Conservation (phyloP, 2,329 filamentous ascomycete species). For the Fusarium mangiferae region DNA sequence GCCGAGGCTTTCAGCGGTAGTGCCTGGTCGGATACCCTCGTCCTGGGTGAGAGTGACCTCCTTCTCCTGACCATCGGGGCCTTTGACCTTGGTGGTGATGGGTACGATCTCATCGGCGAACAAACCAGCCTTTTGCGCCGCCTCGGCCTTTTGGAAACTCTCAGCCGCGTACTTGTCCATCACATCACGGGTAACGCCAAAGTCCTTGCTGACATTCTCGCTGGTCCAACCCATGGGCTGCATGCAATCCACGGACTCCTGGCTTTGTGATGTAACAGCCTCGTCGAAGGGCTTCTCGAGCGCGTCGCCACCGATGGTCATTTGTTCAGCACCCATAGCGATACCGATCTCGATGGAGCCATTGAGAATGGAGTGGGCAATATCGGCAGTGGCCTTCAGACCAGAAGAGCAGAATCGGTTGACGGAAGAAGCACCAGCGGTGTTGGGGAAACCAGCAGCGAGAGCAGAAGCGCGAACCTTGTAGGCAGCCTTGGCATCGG, state of each 20-base stretch:
- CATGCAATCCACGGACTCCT: conserved; percentile 87
- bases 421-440: conserved; percentile 79
- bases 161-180: conserved; percentile 90
- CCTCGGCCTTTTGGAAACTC: conserved; percentile 87
- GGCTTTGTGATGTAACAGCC: conserved; percentile 74
- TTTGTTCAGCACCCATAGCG: conserved; percentile 88
- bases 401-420: conserved; percentile 99
- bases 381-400: conserved; percentile 93
- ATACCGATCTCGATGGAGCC: conserved; percentile 89
- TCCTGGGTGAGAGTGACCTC: conserved; percentile 84
- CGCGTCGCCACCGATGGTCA: conserved; percentile 79
- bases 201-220: conserved; percentile 94
- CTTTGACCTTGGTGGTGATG: conserved; percentile 83
- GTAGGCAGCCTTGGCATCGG: conserved; percentile 87
- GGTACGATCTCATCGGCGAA: conserved; percentile 96
- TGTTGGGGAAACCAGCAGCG: conserved; percentile 93
- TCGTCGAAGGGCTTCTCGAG: conserved; percentile 80
- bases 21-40: conserved; percentile 91
- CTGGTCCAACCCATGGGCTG: conserved; percentile 98
- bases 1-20: conserved; percentile 80
- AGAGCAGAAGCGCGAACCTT: conserved; percentile 89
- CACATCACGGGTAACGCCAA: conserved; percentile 80
- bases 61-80: conserved; percentile 81
- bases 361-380: conserved; percentile 84
- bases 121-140: conserved; percentile 88